phyloP scores from a whole-genome alignment of 345 rosid species.

The Salix arbutifolia region DNA sequence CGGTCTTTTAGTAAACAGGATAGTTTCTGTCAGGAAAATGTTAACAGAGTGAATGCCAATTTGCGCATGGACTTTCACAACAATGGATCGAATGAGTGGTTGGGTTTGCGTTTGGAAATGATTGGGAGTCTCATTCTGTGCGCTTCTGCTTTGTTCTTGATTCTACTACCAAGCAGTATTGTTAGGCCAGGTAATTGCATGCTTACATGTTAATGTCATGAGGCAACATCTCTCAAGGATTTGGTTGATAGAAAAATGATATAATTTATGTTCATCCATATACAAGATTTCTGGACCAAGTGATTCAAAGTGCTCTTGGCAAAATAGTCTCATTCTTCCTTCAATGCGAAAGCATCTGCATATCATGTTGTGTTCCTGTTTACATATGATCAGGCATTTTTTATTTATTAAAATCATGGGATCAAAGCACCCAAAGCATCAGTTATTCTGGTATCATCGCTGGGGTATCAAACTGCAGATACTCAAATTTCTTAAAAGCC shows the following conservation, averaged over 20 bases:
- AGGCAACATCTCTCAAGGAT: background rate
- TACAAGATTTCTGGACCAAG: background rate
- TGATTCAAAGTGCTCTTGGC: background rate
- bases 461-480: background rate
- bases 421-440: background rate
- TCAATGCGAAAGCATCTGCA: background rate
- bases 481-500: background rate
- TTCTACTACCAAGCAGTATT: conserved; percentile 68
- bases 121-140: conserved; percentile 78
- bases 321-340: background rate
- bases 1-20: conserved; percentile 63
- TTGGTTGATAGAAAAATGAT: background rate
- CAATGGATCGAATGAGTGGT: conserved; percentile 85
- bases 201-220: background rate
- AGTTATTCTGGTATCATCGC: background rate
- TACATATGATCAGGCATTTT: background rate
- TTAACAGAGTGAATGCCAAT: conserved; percentile 60
- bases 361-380: background rate
- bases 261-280: background rate
- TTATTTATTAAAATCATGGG: background rate
- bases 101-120: conserved; percentile 79
- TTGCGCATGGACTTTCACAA: conserved; percentile 91
- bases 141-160: conserved; percentile 69
- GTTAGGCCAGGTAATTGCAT: conserved; percentile 71
- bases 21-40: conserved; percentile 60